phyloP scores from a whole-genome alignment of 371 early-diverging fungal species.

The Choanephora cucurbitarum region DNA sequence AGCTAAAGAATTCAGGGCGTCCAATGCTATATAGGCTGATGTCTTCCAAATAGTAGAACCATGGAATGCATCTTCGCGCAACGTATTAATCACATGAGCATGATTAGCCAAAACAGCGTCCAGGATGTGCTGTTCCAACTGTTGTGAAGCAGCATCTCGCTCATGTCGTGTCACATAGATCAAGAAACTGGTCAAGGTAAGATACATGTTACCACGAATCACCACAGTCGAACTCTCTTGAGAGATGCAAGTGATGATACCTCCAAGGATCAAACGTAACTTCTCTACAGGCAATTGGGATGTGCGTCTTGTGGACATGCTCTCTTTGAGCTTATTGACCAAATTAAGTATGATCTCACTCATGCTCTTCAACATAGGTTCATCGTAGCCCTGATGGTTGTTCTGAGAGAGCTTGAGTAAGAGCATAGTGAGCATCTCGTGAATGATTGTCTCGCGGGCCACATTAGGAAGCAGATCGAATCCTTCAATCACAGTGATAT shows the following conservation, averaged over 20 bases:
- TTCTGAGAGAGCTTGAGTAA: slow-evolving; percentile 54
- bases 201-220: slow-evolving; percentile 84
- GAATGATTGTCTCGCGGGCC: slow-evolving; percentile 60
- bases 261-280: slow-evolving; percentile 58
- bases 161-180: slow-evolving; percentile 31
- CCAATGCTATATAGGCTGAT: slow-evolving; percentile 79
- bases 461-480: slow-evolving; percentile 63
- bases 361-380: slow-evolving; percentile 57
- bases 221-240: slow-evolving; percentile 60
- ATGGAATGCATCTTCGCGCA: slow-evolving; percentile 83
- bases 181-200: slow-evolving; percentile 72
- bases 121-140: slow-evolving; percentile 32
- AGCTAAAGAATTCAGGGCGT: slow-evolving; percentile 65
- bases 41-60: slow-evolving; percentile 83
- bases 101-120: slow-evolving; percentile 52
- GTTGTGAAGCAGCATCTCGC: slow-evolving; percentile 18
- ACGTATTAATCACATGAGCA: slow-evolving; percentile 66
- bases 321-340: slow-evolving; percentile 25
- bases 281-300: slow-evolving; percentile 59
- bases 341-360: slow-evolving; percentile 60
- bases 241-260: slow-evolving; percentile 69
- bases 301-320: slow-evolving; percentile 11
- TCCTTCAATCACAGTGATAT: slow-evolving; percentile 68
- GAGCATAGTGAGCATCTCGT: slow-evolving; percentile 61
- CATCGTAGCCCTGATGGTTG: slow-evolving; percentile 26